Percentiles rank a stretch among this genome's conserved stretches.
These are phyloP conservation scores for Rhododendron mucronatum DNA, from an alignment of 148 eudicot genomes.

Conservation along the genomic window DNA sequence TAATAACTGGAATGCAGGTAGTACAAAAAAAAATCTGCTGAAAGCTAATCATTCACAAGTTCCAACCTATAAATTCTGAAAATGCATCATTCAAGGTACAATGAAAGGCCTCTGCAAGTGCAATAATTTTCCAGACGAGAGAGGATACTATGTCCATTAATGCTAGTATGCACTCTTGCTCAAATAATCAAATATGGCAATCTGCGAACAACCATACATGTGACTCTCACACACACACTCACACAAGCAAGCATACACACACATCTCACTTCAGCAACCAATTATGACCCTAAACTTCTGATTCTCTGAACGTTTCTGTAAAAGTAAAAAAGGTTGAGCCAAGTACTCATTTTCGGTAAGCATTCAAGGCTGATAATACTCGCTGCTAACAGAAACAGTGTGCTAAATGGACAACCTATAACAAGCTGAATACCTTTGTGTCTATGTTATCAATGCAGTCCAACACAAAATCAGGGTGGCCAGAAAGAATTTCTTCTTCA, in stretches of 20 bases:
- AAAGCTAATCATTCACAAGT: background rate
- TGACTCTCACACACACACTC: background rate
- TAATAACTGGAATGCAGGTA: background rate
- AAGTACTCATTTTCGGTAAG: background rate
- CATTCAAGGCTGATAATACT: background rate
- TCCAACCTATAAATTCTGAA: background rate
- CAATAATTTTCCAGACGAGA: background rate
- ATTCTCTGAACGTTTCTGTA: background rate
- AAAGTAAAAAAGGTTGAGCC: too few species aligned
- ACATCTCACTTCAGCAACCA: background rate
- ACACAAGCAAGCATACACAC: background rate
- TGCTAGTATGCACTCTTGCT: background rate
- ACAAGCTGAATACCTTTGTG: constrained; percentile 61
- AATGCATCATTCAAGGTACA: background rate
- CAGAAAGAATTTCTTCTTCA: constrained; percentile 88
- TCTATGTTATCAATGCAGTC: constrained; percentile 99
- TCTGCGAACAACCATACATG: background rate
- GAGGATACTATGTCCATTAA: background rate
- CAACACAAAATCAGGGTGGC: constrained; percentile 88
- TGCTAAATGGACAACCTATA: background rate
- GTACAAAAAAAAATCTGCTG: background rate
- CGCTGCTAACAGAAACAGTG: background rate
- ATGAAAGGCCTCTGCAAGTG: background rate
- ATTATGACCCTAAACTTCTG: background rate
- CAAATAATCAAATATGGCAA: background rate